phyloP scores from a whole-genome alignment of 2,329 filamentous ascomycete species.

The Colletotrichum destructivum region DNA sequence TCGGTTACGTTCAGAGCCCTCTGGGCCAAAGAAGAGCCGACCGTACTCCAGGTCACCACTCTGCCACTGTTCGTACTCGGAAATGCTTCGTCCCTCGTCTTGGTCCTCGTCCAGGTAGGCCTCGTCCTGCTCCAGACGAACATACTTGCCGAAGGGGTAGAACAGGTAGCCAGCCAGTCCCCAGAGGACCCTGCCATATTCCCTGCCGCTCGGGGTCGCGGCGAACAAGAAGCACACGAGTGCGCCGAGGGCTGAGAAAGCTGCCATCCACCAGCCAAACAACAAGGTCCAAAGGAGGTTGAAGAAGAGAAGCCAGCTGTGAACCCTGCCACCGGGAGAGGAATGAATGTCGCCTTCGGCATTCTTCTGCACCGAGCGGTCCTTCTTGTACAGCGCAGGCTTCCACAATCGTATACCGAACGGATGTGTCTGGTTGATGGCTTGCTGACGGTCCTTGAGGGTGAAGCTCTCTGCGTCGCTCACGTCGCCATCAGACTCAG shows the following conservation, averaged over 20 bases:
- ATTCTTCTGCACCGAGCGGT: conserved; percentile 94
- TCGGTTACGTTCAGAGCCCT: conserved; percentile 79
- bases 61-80: conserved; percentile 99
- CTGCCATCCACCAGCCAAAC: conserved; percentile 96
- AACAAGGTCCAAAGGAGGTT: conserved; percentile 91
- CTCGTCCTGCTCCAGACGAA: conserved; percentile 93
- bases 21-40: conserved; percentile 93
- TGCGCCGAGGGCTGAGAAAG: conserved; percentile 81
- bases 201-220: conserved; percentile 83
- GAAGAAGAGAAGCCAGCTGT: conserved; percentile 86
- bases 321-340: conserved; percentile 88
- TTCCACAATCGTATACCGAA: conserved; percentile 99
- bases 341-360: conserved; percentile 98
- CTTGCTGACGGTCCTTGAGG: conserved; percentile 94
- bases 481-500: conserved; percentile 78
- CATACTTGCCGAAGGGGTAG: conserved; percentile 97
- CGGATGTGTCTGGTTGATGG: conserved; percentile 98
- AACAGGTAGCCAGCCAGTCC: conserved; percentile 89
- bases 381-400: conserved; percentile 97
- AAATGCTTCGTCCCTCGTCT: conserved; percentile 96
- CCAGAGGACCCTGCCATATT: conserved; percentile 89
- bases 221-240: conserved; percentile 84
- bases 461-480: conserved; percentile 99
- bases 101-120: conserved; percentile 95
- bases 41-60: conserved; percentile 97